phyloP scores from a whole-genome alignment of 2,329 filamentous ascomycete species.

The Nemania sp. region DNA sequence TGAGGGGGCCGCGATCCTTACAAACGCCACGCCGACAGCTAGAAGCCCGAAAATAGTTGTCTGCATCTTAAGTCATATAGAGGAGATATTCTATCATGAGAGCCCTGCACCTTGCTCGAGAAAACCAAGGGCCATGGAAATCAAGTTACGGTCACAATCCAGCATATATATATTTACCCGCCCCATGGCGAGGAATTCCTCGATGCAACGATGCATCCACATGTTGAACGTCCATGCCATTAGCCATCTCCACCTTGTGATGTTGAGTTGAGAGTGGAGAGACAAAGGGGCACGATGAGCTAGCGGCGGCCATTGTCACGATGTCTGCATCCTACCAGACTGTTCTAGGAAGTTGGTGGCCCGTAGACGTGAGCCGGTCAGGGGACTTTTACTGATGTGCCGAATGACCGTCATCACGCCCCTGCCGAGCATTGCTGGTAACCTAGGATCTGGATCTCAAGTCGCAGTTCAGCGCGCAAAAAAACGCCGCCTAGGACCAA shows the following conservation, averaged over 20 bases:
- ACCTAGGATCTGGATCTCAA: constrained; percentile 16
- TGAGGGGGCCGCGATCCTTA: constrained; percentile 21
- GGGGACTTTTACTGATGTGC: constrained; percentile 29
- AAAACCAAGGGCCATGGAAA: constrained; percentile 1
- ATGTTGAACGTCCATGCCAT: constrained; percentile 23
- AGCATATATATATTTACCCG: constrained; percentile 14
- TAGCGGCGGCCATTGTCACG: constrained; percentile 31
- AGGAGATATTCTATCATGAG: not conserved
- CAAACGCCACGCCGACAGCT: constrained; percentile 23
- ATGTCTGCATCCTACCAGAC: constrained; percentile 31
- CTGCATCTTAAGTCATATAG: constrained; percentile 24
- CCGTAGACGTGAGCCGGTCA: constrained; percentile 30
- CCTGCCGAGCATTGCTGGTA: constrained; percentile 32
- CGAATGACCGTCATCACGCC: constrained; percentile 32
- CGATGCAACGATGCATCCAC: constrained; percentile 28
- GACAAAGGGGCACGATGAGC: constrained; percentile 22
- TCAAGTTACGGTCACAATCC: constrained; percentile 2
- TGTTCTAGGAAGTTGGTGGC: constrained; percentile 35
- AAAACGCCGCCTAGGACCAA: constrained; percentile 19
- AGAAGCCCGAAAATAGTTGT: constrained; percentile 17
- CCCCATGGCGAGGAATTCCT: constrained; percentile 11
- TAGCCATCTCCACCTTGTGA: constrained; percentile 13
- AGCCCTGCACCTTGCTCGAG: constrained; percentile 2
- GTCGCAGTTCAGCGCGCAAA: constrained; percentile 10
- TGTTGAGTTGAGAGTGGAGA: constrained; percentile 33